Base-by-base conservation (phyloP, 768 basidiomycete genomes). In the Cyclocybe aegerita region DNA sequence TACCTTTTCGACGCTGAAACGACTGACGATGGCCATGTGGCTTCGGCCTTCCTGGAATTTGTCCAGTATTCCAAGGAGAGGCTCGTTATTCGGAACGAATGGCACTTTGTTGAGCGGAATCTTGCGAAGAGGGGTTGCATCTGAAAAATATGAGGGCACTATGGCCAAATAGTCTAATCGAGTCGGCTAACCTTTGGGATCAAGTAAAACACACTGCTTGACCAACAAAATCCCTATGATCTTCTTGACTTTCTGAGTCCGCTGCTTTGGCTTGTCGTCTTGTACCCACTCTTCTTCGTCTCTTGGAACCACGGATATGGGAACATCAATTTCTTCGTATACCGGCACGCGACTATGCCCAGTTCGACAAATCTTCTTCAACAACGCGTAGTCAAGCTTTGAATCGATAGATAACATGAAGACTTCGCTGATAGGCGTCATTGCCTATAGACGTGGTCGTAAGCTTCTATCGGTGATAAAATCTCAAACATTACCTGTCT, bases 351-450 rank as follows among this genome's bases (percentile, higher is more conserved):
- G 85, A 59, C 88, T 90, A 60, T 92, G 91, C 5, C 91, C 91
- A 0, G 88, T 89, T 55, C 80, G 72, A 55, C 84, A 86, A 35
- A 94, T 87, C 62, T 80, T 75, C 65, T 81, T 85, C 61, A 96
- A 76, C 2, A 86, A 82, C 43, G 83, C 83, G 58, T 86, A 93
- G 59, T 94, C 91, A 36, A 96, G 78, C 53, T 79, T 83, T 0
- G 91, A 82, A 49, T 93, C 84, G 54, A 93, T 90, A 9, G 86
- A 88, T 39, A 96, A 75, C 90, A 94, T 93, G 70, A 93, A 93
- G 0, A 92, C 88, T 43, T 83, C 71, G 34, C 76, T 68, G 55
- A 91, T 91, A 16, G 86, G 85, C 0, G 89, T 91, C 90, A 92
- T 91, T 1, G 89, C 88, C 80, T 85, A 52, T 43, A 31, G 41